Percentiles rank a stretch among this genome's conserved stretches.
Evolutionary conservation across 2,329 filamentous ascomycete genomes (phyloP).

Genomic region (Paecilomyces sp.): DNA sequence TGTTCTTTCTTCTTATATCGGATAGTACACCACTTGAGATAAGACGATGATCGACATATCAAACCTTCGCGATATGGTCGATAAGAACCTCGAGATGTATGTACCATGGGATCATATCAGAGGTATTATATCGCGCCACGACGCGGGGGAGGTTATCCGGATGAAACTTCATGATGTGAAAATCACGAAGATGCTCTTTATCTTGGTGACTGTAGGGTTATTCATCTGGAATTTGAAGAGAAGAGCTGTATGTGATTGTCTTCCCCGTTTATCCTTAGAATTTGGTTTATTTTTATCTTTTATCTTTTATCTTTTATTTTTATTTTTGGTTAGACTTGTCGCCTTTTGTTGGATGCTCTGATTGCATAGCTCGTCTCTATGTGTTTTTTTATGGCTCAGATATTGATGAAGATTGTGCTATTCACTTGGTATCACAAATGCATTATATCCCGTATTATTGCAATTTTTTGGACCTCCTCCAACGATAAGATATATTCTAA

Average conservation of each 20-base stretch:
- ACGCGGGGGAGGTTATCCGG: background rate
- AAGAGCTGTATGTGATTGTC: background rate
- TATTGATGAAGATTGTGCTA: too few relatives aligned
- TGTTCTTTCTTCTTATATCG: too few relatives aligned
- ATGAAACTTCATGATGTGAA: background rate
- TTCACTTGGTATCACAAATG: too few relatives aligned
- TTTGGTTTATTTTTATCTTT: background rate
- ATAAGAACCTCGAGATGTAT: background rate
- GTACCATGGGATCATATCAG: background rate
- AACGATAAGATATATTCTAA: too few relatives aligned
- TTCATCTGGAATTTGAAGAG: background rate
- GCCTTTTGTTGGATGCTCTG: too few relatives aligned
- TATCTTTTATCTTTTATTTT: too few relatives aligned
- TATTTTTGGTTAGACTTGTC: too few relatives aligned
- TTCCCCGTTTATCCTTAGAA: background rate
- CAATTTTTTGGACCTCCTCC: too few relatives aligned
- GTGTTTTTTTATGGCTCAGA: too few relatives aligned
- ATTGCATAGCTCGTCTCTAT: too few relatives aligned
- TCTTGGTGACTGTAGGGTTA: background rate
- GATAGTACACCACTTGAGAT: too few relatives aligned
- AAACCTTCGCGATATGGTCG: background rate
- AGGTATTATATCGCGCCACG: background rate
- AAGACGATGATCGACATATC: background rate
- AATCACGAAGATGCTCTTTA: background rate
- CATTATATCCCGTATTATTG: too few relatives aligned